A percentile compares a stretch with the other conserved stretches of the same genome.
These are phyloP conservation scores for Lavandula angustifolia DNA, from an alignment of 257 asterid genomes.

Conservation along the genomic window DNA sequence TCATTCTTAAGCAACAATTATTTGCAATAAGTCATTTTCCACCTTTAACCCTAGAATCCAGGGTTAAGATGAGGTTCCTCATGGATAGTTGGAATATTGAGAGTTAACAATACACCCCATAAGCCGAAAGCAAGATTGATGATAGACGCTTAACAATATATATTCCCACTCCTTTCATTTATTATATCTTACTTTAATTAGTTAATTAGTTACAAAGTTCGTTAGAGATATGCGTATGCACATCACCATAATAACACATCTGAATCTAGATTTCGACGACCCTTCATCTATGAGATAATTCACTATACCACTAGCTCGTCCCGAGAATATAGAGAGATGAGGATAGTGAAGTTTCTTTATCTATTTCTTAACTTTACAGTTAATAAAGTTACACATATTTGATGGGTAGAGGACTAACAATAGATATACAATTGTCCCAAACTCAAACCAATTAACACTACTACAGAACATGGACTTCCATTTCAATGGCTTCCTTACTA, in stretches of 20 bases:
- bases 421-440: slow-evolving; percentile 23
- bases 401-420: slow-evolving; percentile 32
- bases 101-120: slow-evolving; percentile 28
- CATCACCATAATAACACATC: no score
- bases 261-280: no score
- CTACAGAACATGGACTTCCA: slow-evolving; percentile 43
- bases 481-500: slow-evolving; percentile 51
- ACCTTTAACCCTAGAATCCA: slow-evolving; percentile 45
- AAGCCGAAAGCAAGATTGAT: slow-evolving; percentile 25
- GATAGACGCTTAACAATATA: slow-evolving; percentile 31
- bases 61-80: slow-evolving; percentile 42
- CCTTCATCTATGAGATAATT: no score
- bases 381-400: slow-evolving; percentile 26
- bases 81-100: slow-evolving; percentile 28
- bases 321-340: background rate
- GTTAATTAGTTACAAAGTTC: no score
- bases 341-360: slow-evolving; percentile 15
- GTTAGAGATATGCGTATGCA: no score
- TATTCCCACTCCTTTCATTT: slow-evolving; percentile 28
- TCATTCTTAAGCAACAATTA: background rate
- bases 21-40: background rate
- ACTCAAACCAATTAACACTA: slow-evolving; percentile 23
- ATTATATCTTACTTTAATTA: background rate
- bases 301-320: no score
- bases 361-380: slow-evolving; percentile 18